A percentile compares a stretch with the other conserved stretches of the same genome.
These are phyloP conservation scores for Alternaria sp. DNA, from an alignment of 2,329 filamentous ascomycete species.

Conservation along the genomic window DNA sequence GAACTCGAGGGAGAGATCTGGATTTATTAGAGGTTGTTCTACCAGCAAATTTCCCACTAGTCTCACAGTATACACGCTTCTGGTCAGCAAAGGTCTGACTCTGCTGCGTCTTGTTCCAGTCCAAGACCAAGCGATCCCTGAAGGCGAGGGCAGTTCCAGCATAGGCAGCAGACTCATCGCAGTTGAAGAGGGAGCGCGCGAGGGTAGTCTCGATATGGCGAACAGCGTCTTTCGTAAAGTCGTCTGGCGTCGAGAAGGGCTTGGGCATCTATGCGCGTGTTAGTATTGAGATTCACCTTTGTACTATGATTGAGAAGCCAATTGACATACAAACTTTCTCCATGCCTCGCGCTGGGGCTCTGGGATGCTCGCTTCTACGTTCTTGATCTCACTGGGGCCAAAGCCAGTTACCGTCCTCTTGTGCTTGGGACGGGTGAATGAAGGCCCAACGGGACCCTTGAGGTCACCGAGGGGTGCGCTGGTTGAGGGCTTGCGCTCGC, in stretches of 20 bases:
- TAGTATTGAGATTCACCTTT: constrained; percentile 8
- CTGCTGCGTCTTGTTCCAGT: constrained; percentile 99
- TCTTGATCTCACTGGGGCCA: constrained; percentile 89
- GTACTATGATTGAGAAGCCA: neutral
- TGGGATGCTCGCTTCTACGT: constrained; percentile 87
- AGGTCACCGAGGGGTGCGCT: constrained; percentile 86
- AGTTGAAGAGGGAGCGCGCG: constrained; percentile 96
- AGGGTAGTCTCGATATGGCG: constrained; percentile 96
- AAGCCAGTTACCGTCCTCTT: constrained; percentile 97
- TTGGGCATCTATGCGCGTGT: constrained; percentile 59
- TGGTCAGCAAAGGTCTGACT: constrained; percentile 87
- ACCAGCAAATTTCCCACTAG: neutral
- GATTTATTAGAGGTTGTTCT: constrained; percentile 15
- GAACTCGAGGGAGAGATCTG: constrained; percentile 92
- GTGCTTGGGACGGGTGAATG: constrained; percentile 91
- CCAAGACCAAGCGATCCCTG: constrained; percentile 87
- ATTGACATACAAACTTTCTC: constrained; percentile 63
- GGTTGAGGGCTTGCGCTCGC: constrained; percentile 81
- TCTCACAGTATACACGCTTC: constrained; percentile 88
- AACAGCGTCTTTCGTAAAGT: constrained; percentile 84
- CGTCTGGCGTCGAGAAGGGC: constrained; percentile 78
- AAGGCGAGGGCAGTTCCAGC: constrained; percentile 89
- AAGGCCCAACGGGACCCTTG: constrained; percentile 82
- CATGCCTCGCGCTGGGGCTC: constrained; percentile 83
- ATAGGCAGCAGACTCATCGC: constrained; percentile 92